These are phyloP conservation scores for Vicia villosa DNA, from an alignment of 306 rosid species.

Conservation along the genomic window DNA sequence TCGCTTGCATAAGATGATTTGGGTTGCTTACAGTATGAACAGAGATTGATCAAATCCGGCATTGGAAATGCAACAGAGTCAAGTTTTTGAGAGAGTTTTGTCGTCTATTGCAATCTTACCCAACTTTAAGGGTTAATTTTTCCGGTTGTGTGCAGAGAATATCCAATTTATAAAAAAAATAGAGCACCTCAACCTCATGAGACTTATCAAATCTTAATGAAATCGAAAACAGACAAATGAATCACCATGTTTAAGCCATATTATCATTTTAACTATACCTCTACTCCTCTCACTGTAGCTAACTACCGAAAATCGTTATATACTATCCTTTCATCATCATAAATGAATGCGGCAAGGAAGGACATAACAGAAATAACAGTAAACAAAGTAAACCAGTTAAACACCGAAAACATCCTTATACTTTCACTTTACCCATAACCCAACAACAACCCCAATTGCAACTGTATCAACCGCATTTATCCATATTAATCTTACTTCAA, in stretches of 20 bases:
- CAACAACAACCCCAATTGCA: background rate
- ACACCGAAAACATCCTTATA: background rate
- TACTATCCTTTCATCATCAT: background rate
- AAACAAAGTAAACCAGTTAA: background rate
- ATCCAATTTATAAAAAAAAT: too few relatives aligned
- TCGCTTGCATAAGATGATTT: too few relatives aligned
- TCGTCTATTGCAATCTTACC: too few relatives aligned
- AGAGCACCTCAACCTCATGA: background rate
- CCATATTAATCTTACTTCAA: background rate
- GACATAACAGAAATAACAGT: background rate
- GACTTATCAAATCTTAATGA: background rate
- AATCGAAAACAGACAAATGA: conserved; percentile 6
- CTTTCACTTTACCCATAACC: background rate
- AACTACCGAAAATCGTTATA: background rate
- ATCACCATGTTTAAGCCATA: conserved; percentile 5
- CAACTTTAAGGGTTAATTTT: too few relatives aligned
- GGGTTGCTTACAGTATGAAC: too few relatives aligned
- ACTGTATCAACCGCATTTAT: background rate
- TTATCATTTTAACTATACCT: background rate
- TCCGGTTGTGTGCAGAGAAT: too few relatives aligned
- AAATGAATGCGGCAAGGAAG: background rate
- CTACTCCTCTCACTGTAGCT: background rate
- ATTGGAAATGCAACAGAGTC: too few relatives aligned
- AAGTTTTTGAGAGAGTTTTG: too few relatives aligned
- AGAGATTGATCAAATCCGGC: too few relatives aligned